Evolutionary conservation across 768 basidiomycete species (phyloP), one percentile per base, ranked within the genome.

Genomic region (Symmetrospora coprosmae): DNA sequence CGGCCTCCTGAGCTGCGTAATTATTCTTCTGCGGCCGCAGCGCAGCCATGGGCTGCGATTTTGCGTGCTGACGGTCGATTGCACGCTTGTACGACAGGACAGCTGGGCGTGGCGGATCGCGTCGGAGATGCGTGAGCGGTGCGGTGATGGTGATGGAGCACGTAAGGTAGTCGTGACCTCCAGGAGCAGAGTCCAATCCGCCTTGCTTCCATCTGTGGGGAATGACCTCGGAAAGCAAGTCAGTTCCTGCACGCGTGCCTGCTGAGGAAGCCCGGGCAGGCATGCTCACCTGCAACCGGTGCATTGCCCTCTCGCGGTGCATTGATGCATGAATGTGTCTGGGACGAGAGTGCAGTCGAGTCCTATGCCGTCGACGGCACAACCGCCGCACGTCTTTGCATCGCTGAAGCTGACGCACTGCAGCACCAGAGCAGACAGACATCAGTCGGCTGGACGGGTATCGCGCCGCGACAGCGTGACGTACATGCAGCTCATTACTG

Each of bases 221-320:
- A 39, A 11, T 11, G 23, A 35, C 13, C n/a, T 19, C 35, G 11
- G 25, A 28, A 34, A 30, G 14, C 16, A 19, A 7, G 19, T 38
- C n/a, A 37, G 37, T 16, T 46, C 25, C n/a, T 46, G 45, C 8
- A 46, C 9, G 17, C 49, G 9, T 17, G 14, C 9, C 13, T 9
- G 8, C 13, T 30, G 11, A 11, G 9, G 14, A 30, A 14, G 14
- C n/a, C 11, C 17, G 14, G 23, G 19, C 6, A 27, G 21, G 14
- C 27, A 21, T 21, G 40, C 55, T 58, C 43, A 58, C 55, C 55
- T 25, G 40, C 55, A 58, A 9, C 55, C 55, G 25, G 55, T 58
- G 46, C 55, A 58, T 33, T 58, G 55, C 21, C 55, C 55, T 46
- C 55, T 19, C 16, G 25, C 9, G 28, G 55, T 58, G 34, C 55